These are phyloP conservation scores for Martensiomyces pterosporus DNA, from an alignment of 192 early-diverging fungal species.

Conservation along the genomic window DNA sequence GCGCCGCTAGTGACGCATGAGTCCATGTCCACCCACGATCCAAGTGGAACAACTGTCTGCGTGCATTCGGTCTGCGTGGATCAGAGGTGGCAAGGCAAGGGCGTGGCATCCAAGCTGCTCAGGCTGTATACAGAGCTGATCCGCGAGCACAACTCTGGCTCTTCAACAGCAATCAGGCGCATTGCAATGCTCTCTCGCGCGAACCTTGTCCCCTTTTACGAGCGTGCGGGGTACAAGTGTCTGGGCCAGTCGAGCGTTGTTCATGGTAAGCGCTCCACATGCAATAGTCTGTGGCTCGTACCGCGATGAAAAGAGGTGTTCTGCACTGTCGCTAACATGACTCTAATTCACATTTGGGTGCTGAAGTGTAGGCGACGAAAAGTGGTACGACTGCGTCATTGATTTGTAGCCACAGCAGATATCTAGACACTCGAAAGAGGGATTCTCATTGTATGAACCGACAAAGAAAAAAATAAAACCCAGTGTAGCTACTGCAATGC, in stretches of 20 bases:
- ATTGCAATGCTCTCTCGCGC: constrained; percentile 57
- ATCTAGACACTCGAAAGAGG: background rate
- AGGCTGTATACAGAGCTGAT: constrained; percentile 46
- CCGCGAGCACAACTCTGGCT: constrained; percentile 17
- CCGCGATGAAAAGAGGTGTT: too few species aligned
- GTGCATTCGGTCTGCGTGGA: constrained; percentile 65
- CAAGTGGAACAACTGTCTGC: constrained; percentile 57
- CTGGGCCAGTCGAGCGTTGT: constrained; percentile 57
- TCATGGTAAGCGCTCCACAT: constrained; percentile 45
- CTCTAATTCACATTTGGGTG: background rate
- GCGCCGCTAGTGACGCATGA: constrained; percentile 53
- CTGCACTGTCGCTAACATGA: too few species aligned
- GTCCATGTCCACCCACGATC: constrained; percentile 63
- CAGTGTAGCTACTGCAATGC: too few species aligned
- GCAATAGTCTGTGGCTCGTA: too few species aligned
- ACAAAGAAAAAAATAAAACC: background rate
- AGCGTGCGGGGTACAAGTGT: constrained; percentile 56
- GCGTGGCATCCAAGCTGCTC: constrained; percentile 56
- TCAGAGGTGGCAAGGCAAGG: constrained; percentile 47
- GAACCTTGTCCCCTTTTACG: constrained; percentile 56
- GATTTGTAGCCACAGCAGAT: constrained; percentile 14
- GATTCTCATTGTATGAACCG: background rate
- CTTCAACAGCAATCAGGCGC: constrained; percentile 28
- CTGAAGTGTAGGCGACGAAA: constrained; percentile 15
- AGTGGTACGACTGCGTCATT: constrained; percentile 39